Percentiles rank a stretch among this genome's conserved stretches.
phyloP scores from a whole-genome alignment of 306 rosid genomes.

The Corylus americana region DNA sequence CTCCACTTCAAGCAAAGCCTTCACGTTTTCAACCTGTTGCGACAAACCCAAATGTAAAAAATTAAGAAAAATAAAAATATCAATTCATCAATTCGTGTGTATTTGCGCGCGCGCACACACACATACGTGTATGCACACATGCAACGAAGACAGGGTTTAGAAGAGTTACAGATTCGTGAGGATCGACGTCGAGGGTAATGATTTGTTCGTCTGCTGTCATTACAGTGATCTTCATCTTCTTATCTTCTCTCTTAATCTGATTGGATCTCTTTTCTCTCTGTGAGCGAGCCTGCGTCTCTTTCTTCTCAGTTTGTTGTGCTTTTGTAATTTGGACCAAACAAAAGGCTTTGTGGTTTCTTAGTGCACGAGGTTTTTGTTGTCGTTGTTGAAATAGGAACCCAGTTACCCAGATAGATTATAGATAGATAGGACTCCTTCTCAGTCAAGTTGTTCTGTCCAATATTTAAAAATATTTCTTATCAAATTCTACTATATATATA shows the following conservation, averaged over 20 bases:
- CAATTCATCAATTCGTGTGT: not conserved
- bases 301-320: not conserved
- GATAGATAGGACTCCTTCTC: too few species aligned
- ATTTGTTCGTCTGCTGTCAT: conserved; percentile 89
- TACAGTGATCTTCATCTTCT: conserved; percentile 86
- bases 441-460: too few species aligned
- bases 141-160: not conserved
- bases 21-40: conserved; percentile 82
- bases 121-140: not conserved
- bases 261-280: conserved; percentile 1
- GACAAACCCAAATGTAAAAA: not conserved
- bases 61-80: conserved; percentile 2
- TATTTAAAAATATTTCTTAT: too few species aligned
- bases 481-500: too few species aligned
- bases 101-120: too few species aligned
- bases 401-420: too few species aligned
- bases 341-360: not conserved
- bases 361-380: not conserved
- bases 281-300: not conserved
- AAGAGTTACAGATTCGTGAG: conserved; percentile 80
- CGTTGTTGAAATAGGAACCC: not conserved
- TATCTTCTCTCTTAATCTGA: conserved; percentile 1
- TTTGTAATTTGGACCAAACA: not conserved
- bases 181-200: conserved; percentile 77
- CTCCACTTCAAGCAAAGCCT: conserved; percentile 96